Evolutionary conservation across 306 rosid species (phyloP).

Genomic region (Argentina anserina): DNA sequence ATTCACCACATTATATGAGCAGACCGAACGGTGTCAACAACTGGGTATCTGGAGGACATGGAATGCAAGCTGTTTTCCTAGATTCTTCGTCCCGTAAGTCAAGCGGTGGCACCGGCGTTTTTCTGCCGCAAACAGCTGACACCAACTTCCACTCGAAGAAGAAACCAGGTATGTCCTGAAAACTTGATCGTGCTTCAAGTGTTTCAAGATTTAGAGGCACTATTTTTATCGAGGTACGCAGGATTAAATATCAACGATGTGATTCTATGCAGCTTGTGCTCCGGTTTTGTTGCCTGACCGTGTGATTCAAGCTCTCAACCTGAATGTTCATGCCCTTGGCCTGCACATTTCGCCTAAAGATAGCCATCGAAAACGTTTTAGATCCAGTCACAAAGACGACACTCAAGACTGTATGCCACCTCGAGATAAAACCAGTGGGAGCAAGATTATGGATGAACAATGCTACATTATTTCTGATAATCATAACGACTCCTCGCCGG

Average conservation of each 20-base stretch:
- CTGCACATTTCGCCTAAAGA: conserved; percentile 44
- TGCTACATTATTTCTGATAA: conserved; percentile 43
- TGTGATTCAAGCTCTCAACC: conserved; percentile 73
- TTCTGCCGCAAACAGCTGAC: conserved; percentile 63
- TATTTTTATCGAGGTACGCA: no score
- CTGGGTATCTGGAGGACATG: conserved; percentile 49
- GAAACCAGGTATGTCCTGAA: conserved; percentile 48
- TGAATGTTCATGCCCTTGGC: conserved; percentile 60
- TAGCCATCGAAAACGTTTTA: background rate
- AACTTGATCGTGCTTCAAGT: background rate
- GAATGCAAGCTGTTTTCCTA: conserved; percentile 77
- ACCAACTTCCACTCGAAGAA: conserved; percentile 36
- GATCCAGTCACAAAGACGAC: background rate
- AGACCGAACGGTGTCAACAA: conserved; percentile 27
- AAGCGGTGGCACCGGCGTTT: conserved; percentile 71
- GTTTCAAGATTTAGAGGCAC: background rate
- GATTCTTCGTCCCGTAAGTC: conserved; percentile 46
- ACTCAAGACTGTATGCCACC: conserved; percentile 1
- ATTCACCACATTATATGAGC: conserved; percentile 5
- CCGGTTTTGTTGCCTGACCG: conserved; percentile 66
- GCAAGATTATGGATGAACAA: conserved; percentile 11
- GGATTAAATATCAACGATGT: background rate
- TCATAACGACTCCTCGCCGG: conserved; percentile 33
- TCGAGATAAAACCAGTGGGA: conserved; percentile 22
- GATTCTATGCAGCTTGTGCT: conserved; percentile 46